Base-by-base conservation (phyloP, 202 grass and related monocot genomes). In the Setaria italica region DNA sequence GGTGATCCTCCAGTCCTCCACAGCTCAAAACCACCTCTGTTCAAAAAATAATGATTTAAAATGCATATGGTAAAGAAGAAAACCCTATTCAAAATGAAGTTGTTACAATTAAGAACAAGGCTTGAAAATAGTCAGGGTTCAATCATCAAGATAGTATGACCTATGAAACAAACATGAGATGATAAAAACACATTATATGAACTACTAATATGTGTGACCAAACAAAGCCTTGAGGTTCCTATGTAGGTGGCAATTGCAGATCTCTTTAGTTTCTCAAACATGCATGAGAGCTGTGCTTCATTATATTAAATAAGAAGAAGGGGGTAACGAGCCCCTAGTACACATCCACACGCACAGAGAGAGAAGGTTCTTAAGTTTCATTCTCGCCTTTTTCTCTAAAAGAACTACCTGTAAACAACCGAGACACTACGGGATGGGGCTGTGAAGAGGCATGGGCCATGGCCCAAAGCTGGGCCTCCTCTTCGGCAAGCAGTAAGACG, bases 21-120 rank as follows among this genome's bases (percentile, higher is more conserved):
- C 39, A 97, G 73, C 81, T 97, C 92, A 72, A 97, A 94, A 79
- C 82, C 84, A 82, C 94, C 94, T 77, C 94, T 97, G 83, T 42
- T 62, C 10, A 19, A 84, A 77, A 72, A 77, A 73, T 42, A 81
- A 67, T 17, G 67, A 37, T 80, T 59, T 80, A 33, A 41, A 62
- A 79, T 79, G 66, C 47, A 57, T 55, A 60, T 76, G 16, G 80
- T 71, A 54, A 54, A 67, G 3, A 69, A 78, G 74, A 16, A 47
- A 53, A n/a, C 56, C 64, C 6, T 15, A 80, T n/a, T 64, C 62
- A 82, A 62, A 78, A 34, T 0, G 19, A 67, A 50, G 8, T 69
- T 64, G 82, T 25, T 48, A 37, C 39, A 11, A 70, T 68, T 39
- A 8, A 5, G 25, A 25, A 25, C 25, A 25, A 25, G 25, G 25